phyloP scores from a whole-genome alignment of 2,329 filamentous ascomycete species.

The Trichophaea hybrida region DNA sequence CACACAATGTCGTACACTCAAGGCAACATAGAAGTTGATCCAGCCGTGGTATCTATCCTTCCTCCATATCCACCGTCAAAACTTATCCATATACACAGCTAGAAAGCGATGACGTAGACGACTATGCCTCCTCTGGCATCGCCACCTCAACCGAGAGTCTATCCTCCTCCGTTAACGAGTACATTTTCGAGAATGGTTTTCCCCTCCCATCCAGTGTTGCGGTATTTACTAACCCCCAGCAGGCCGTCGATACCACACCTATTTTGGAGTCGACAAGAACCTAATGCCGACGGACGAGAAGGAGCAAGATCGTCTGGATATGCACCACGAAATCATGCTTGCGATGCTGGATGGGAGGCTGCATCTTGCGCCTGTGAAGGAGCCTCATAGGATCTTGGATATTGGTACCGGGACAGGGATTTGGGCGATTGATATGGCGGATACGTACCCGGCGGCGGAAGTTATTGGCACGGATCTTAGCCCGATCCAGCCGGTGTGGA shows the following conservation, averaged over 20 bases:
- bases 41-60: not conserved
- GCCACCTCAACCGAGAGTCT: not conserved
- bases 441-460: conserved; percentile 12
- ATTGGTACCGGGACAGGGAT: conserved; percentile 1
- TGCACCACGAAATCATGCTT: conserved; percentile 25
- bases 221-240: not conserved
- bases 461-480: conserved; percentile 27
- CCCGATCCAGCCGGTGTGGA: conserved; percentile 29
- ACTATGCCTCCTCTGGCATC: not conserved
- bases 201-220: too few relatives aligned
- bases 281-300: conserved; percentile 7
- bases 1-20: too few relatives aligned
- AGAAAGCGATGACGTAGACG: not conserved
- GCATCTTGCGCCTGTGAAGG: conserved; percentile 33
- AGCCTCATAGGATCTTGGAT: not conserved
- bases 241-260: not conserved
- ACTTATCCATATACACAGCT: not conserved
- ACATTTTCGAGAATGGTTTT: not conserved
- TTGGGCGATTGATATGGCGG: not conserved
- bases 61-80: too few relatives aligned
- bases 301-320: conserved; percentile 6
- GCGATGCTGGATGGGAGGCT: conserved; percentile 35
- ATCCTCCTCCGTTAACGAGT: not conserved
- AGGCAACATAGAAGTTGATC: not conserved
- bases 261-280: not conserved